Evolutionary conservation across 768 basidiomycete species (phyloP).

Genomic region (Amanita inopinata): DNA sequence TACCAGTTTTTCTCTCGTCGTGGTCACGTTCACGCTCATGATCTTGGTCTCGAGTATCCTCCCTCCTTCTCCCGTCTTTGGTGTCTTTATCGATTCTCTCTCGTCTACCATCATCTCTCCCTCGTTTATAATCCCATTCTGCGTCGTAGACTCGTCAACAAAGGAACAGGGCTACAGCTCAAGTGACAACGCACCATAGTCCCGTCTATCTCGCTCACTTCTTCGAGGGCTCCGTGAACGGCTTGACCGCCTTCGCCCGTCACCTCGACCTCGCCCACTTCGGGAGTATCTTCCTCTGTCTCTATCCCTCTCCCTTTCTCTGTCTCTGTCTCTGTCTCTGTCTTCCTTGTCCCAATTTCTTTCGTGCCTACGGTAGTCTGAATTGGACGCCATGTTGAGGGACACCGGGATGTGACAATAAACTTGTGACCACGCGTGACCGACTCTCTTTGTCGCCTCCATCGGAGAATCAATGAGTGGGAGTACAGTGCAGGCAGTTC

Average conservation of each 20-base stretch:
- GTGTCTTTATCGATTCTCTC: constrained; percentile 19
- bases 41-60: constrained; percentile 23
- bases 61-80: constrained; percentile 28
- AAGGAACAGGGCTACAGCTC: not conserved
- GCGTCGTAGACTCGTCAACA: not conserved
- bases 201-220: constrained; percentile 31
- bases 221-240: constrained; percentile 40
- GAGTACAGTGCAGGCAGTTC: not conserved
- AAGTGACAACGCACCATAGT: constrained; percentile 13
- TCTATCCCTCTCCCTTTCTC: constrained; percentile 15
- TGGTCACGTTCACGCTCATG: constrained; percentile 23
- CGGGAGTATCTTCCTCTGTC: constrained; percentile 10
- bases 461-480: not conserved
- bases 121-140: constrained; percentile 20
- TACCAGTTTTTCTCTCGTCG: constrained; percentile 10
- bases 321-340: constrained; percentile 26
- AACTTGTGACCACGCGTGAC: constrained; percentile 10
- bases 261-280: constrained; percentile 29
- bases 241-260: constrained; percentile 36
- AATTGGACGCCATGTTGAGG: constrained; percentile 45
- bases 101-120: constrained; percentile 32
- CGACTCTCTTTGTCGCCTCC: not conserved
- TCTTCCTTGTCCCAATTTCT: constrained; percentile 58
- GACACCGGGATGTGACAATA: constrained; percentile 3
- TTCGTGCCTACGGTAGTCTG: constrained; percentile 47